Evolutionary conservation across 169 alveolate species (phyloP), one percentile per base, ranked within the genome.

Genomic region (Plasmodium malariae): DNA sequence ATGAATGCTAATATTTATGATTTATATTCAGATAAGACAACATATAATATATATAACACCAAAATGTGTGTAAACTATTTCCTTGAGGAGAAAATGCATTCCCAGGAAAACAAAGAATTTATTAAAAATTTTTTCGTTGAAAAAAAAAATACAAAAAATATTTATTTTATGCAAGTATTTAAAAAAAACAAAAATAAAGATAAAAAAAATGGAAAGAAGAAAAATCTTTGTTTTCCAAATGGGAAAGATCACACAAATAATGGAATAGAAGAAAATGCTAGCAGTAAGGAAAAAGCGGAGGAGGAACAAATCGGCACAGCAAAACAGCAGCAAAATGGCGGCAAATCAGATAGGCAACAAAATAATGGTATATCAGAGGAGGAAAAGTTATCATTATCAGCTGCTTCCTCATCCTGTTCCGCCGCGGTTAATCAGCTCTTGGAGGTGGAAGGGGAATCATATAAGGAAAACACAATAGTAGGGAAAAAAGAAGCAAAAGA

Each of bases 51-150:
- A 28, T 76, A 76, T 43, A 76, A 55, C 48, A 76, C 89, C 4
- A 76, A 76, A 63, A 76, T 76, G 89, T 76, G 89, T 30, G 76
- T 76, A 24, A 76, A 76, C 28, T 76, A 76, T 63, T 62, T 76
- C 9, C 67, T 60, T 14, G 89, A 76, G 34, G 89, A 76, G 30
- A 76, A 76, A 76, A 62, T 76, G 67, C 89, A 62, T 28, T 76
- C 89, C 2, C 62, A 62, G 0, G 89, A 76, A 36, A 76, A 76
- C 63, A 76, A 76, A 37, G 89, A 76, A 76, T 76, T 60, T 19
- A 76, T 76, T 11, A 62, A 76, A 76, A 62, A 76, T 45, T 76
- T 76, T n/a, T 62, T 76, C 14, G 68, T 76, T 37, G 89, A 76
- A 5, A n/a, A n/a, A n/a, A 63, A 76, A 0, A 19, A 45, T 36